phyloP scores from a whole-genome alignment of 306 rosid species.

The Citrullus colocynthis region DNA sequence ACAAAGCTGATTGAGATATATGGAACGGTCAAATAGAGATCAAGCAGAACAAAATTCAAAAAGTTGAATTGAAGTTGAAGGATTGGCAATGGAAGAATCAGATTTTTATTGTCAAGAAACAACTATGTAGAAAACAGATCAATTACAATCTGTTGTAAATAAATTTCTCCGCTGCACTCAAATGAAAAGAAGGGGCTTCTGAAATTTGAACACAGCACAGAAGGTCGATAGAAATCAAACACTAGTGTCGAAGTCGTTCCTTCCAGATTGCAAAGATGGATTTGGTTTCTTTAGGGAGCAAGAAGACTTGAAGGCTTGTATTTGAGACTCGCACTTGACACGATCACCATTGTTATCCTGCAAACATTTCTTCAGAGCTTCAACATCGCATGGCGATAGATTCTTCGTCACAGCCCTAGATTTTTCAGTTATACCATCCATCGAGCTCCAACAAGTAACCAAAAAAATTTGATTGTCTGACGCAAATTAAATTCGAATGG shows the following conservation, averaged over 20 bases:
- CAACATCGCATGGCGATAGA: constrained; percentile 55
- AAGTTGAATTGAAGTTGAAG: background rate
- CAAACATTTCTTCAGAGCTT: constrained; percentile 75
- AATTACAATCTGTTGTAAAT: background rate
- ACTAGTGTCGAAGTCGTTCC: background rate
- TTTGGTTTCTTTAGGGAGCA: constrained; percentile 53
- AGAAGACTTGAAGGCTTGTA: constrained; percentile 65
- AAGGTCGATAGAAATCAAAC: background rate
- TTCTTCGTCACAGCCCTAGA: constrained; percentile 26
- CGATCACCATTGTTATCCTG: constrained; percentile 80
- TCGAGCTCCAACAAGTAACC: constrained; percentile 5
- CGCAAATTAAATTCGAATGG: background rate
- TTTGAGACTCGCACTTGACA: constrained; percentile 65
- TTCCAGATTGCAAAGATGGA: constrained; percentile 23
- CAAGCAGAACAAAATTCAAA: background rate
- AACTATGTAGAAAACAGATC: background rate
- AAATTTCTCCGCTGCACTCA: background rate
- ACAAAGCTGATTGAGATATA: too few relatives aligned
- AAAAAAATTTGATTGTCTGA: background rate
- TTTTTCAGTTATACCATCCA: constrained; percentile 33
- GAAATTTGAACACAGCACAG: background rate
- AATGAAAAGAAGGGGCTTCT: background rate
- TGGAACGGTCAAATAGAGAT: background rate
- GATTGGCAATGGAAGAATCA: background rate
- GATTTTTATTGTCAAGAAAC: background rate